phyloP scores from a whole-genome alignment of 495 filamentous ascomycete species.

The Astrocystis sublimbata region DNA sequence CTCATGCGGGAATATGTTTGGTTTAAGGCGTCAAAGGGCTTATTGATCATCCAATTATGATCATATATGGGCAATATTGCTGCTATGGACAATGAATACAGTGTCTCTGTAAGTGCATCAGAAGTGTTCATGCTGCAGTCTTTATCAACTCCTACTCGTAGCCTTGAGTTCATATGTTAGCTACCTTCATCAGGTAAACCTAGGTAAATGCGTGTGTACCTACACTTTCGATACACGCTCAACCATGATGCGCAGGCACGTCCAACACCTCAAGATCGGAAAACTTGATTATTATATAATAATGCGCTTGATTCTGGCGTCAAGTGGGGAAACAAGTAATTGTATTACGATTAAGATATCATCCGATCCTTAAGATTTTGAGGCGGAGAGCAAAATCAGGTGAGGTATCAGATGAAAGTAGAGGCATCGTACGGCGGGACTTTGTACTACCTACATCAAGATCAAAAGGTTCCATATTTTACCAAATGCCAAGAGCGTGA shows the following conservation, averaged over 20 bases:
- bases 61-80: no score
- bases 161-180: no score
- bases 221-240: background rate
- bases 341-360: background rate
- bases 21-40: background rate
- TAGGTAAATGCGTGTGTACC: no score
- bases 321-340: background rate
- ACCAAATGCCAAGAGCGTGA: no score
- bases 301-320: background rate
- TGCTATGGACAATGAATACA: no score
- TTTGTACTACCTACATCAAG: background rate
- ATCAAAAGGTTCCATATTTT: background rate
- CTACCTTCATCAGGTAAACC: no score
- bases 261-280: no score
- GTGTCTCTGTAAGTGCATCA: no score
- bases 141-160: no score
- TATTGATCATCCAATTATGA: no score
- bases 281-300: background rate
- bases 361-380: background rate
- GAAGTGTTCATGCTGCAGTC: no score
- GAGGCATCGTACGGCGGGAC: background rate
- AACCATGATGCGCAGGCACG: background rate
- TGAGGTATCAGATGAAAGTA: background rate
- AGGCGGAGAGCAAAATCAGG: background rate
- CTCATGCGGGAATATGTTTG: slow-evolving; percentile 5